Base-by-base conservation (phyloP, 495 filamentous ascomycete genomes). In the Aspergillus saccharolyticus region DNA sequence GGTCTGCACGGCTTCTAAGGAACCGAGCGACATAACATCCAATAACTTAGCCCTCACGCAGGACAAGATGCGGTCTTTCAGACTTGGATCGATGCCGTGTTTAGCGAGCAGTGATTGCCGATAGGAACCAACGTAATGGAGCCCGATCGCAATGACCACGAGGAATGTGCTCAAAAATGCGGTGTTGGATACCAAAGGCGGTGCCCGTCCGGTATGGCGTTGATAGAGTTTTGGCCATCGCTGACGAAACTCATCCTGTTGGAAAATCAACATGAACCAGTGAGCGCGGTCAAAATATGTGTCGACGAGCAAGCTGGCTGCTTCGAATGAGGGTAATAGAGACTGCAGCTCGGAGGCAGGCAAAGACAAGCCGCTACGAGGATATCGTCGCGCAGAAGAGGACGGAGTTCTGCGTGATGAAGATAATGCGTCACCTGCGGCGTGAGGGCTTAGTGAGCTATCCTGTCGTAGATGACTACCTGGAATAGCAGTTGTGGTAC, bases 221-320 rank as follows among this genome's bases (percentile, higher is more conserved):
- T 56, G 55, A 43, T 72, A 69, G 16, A 68, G 18, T 20, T 51
- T 16, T 44, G 63, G 63, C 65, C 67, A 75, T 20, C 59, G 56
- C 20, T 56, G 58, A 19, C 72, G 54, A 45, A 74, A 75, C 12
- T 73, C 68, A 9, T 70, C 61, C 51, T 75, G 69, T 25, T 70
- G 68, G 47, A 75, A 69, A 7, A 75, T 62, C 7, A 74, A 56
- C 55, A 69, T 66, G 59, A 74, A 75, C 72, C 72, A 75, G 46
- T 75, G 72, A 0, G 68, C 64, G 14, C 65, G 61, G 44, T 69
- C 65, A 57, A 75, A 75, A 48, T 74, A 74, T 1, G 66, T 70
- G 47, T 75, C 66, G 28, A 74, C 62, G 22, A 74, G 59, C n/a
- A 70, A 33, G 17, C 53, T 48, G 9, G 66, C 67, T 14, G 55